Evolutionary conservation across 495 filamentous ascomycete species (phyloP).

Genomic region (Aspergillus cavernicola): DNA sequence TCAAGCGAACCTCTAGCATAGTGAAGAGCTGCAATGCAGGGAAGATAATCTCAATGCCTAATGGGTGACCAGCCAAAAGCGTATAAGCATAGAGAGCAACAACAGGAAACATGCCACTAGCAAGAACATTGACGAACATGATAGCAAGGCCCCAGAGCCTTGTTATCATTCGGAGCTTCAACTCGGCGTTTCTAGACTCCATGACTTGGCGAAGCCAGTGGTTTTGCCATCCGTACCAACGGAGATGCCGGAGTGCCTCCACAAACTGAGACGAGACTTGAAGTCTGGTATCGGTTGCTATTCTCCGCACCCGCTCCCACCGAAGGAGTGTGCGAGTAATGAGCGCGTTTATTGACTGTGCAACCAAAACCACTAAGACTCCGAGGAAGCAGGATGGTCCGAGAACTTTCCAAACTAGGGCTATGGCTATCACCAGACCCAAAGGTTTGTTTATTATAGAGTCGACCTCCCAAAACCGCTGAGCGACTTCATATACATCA

Average conservation of each 20-base stretch:
- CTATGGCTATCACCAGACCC: slow-evolving; percentile 61
- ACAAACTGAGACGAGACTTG: slow-evolving; percentile 77
- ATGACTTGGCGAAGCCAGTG: slow-evolving; percentile 73
- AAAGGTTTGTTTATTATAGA: slow-evolving; percentile 64
- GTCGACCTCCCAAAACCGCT: slow-evolving; percentile 77
- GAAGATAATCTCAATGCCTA: slow-evolving; percentile 76
- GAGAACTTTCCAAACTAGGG: slow-evolving; percentile 69
- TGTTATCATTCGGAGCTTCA: slow-evolving; percentile 62
- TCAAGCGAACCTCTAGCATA: slow-evolving; percentile 65
- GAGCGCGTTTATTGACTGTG: slow-evolving; percentile 60
- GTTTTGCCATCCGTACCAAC: slow-evolving; percentile 85
- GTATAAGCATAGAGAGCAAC: slow-evolving; percentile 78
- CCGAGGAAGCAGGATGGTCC: slow-evolving; percentile 77
- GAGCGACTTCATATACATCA: slow-evolving; percentile 80
- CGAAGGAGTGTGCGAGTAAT: slow-evolving; percentile 57
- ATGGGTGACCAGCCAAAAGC: slow-evolving; percentile 54
- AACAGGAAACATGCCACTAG: slow-evolving; percentile 69
- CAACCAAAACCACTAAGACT: slow-evolving; percentile 57
- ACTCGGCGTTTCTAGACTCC: slow-evolving; percentile 62
- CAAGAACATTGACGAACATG: slow-evolving; percentile 56
- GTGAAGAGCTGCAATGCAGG: slow-evolving; percentile 74
- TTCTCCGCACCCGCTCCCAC: slow-evolving; percentile 61
- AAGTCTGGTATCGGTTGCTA: slow-evolving; percentile 65
- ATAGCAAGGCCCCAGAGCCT: slow-evolving; percentile 58
- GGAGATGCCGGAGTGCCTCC: slow-evolving; percentile 76